phyloP scores from a whole-genome alignment of 73 alveolate genomes.

The Tetrahymena malaccensis region DNA sequence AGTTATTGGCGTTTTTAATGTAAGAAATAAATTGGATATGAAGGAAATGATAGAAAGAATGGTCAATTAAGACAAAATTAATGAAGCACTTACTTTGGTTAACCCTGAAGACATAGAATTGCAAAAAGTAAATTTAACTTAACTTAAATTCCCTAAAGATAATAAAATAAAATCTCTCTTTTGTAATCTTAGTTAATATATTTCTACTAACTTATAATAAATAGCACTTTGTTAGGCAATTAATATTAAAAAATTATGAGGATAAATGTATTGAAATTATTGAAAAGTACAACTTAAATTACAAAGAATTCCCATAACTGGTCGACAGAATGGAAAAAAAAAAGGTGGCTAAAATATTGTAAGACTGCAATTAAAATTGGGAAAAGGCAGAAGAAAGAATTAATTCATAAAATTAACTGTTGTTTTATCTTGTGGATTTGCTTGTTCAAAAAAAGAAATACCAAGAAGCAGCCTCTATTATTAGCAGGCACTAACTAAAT shows the following conservation, averaged over 20 bases:
- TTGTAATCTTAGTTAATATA: no score
- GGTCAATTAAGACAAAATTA: not conserved
- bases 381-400: not conserved
- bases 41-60: not conserved
- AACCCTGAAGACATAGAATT: not conserved
- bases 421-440: not conserved
- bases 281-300: not conserved
- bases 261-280: not conserved
- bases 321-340: not conserved
- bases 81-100: not conserved
- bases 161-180: no score
- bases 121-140: no score
- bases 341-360: not conserved
- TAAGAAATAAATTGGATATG: not conserved
- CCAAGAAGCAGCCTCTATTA: not conserved
- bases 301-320: not conserved
- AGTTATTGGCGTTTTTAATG: not conserved
- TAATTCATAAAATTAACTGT: not conserved
- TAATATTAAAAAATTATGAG: not conserved
- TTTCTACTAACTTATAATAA: not conserved
- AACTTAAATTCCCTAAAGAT: no score
- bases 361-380: not conserved
- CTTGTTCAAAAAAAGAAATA: not conserved
- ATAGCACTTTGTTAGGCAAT: not conserved
- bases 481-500: not conserved